These are phyloP conservation scores for Colletotrichum eremochloae DNA, from an alignment of 2,329 filamentous ascomycete genomes.

Conservation along the genomic window DNA sequence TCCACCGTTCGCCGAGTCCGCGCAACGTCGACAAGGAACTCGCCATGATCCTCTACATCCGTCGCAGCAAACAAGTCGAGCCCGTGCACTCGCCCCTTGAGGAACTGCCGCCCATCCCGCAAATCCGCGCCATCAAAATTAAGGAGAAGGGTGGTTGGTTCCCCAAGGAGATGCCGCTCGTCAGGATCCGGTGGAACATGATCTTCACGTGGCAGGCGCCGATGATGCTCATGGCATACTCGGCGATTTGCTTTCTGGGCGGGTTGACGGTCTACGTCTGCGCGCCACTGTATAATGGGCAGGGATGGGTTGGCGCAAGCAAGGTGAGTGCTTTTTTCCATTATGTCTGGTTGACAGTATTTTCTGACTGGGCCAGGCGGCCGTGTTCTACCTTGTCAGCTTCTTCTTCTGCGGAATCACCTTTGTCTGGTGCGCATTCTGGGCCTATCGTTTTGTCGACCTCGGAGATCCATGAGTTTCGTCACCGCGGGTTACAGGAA, in stretches of 20 bases:
- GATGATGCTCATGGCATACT: constrained; percentile 48
- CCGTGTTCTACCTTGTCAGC: constrained; percentile 44
- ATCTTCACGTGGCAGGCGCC: constrained; percentile 49
- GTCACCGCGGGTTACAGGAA: neutral
- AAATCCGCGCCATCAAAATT: constrained; percentile 37
- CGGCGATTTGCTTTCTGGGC: constrained; percentile 45
- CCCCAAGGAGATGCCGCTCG: constrained; percentile 40
- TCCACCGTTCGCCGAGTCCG: constrained; percentile 41
- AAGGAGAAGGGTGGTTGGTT: constrained; percentile 37
- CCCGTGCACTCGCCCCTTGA: constrained; percentile 34
- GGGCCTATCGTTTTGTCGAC: constrained; percentile 47
- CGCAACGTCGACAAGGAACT: constrained; percentile 38
- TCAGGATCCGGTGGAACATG: constrained; percentile 48
- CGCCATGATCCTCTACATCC: constrained; percentile 44
- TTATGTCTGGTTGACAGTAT: neutral
- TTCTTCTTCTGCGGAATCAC: constrained; percentile 41
- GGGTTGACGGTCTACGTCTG: constrained; percentile 46
- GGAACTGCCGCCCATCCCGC: constrained; percentile 38
- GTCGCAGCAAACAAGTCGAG: constrained; percentile 26
- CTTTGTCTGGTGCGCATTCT: constrained; percentile 48
- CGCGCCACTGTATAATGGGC: constrained; percentile 45
- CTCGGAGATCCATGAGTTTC: constrained; percentile 34
- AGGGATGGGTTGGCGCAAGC: constrained; percentile 38
- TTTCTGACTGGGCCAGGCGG: constrained; percentile 32
- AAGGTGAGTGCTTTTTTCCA: constrained; percentile 37